Base-by-base conservation (phyloP, 768 basidiomycete genomes). In the Leccinum obscurum region DNA sequence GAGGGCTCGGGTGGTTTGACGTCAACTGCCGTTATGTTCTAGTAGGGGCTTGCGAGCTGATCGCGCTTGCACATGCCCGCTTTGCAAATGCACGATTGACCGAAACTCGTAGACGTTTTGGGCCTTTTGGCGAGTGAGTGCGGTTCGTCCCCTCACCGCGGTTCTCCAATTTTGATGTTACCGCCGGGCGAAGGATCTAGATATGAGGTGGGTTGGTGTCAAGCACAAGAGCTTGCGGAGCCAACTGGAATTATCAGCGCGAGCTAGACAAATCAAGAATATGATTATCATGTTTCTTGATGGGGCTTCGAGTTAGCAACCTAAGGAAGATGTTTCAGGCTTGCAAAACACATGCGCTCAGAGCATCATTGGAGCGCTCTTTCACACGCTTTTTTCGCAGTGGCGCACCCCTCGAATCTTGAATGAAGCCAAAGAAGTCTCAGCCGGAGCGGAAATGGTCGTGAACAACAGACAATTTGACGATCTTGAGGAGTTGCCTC, bases 311-410 rank as follows among this genome's bases (percentile, higher is more conserved):
- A 46, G 11, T 48, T 32, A 54, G 52, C 58, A 48, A 44, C 28
- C 41, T 11, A 0, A 28, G 54, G 28, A 54, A 49, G 49, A 20
- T 4, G 60, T 58, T 54, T 63, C 60, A 44, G 50, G 15, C 50
- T 14, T 15, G 15, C 30, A 41, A 10, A 46, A 55, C 44, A 22
- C 41, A 41, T 39, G 4, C 44, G 20, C 17, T 20, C 14, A 58
- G 17, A 15, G 41, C 8, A 26, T 22, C n/a, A 3, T 51, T 46
- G 30, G 52, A 24, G 46, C 11, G 6, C 5, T n/a, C 48, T 49
- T 54, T 67, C 68, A 37, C 68, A 68, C 68, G 57, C 49, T 52
- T 6, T 59, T 59, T 64, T 62, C 68, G 64, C 24, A 4, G 41
- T 57, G 51, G 26, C 13, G 15, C 28, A 37, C 63, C 63, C 63